phyloP scores from a whole-genome alignment of 2,329 filamentous ascomycete species.

The Geoglossum cookeanum region DNA sequence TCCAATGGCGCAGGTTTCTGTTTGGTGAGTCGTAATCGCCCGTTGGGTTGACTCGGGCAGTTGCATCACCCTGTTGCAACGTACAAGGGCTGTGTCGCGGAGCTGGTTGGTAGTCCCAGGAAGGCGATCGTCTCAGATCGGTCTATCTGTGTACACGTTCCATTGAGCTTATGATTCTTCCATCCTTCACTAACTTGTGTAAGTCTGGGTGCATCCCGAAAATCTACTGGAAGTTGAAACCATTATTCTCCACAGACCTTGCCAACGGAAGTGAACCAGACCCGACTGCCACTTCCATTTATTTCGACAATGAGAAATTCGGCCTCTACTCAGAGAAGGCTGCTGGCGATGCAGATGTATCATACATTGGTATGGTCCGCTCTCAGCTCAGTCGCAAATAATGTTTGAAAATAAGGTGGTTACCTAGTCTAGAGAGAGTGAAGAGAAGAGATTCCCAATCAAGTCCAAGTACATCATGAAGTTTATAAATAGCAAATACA shows the following conservation, averaged over 20 bases:
- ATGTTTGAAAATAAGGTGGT: slow-evolving; percentile 79
- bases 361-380: slow-evolving; percentile 80
- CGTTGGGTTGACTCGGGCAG: too few relatives aligned
- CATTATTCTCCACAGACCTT: slow-evolving; percentile 75
- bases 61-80: too few relatives aligned
- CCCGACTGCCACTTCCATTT: slow-evolving; percentile 87
- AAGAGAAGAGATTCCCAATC: slow-evolving; percentile 63
- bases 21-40: too few relatives aligned
- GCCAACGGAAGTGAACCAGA: slow-evolving; percentile 59
- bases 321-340: slow-evolving; percentile 75
- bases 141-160: too few relatives aligned
- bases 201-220: slow-evolving; percentile 87
- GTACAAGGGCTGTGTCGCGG: too few relatives aligned
- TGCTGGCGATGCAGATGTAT: slow-evolving; percentile 51
- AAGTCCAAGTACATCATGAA: slow-evolving; percentile 87
- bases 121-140: too few relatives aligned
- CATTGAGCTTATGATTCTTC: too few relatives aligned
- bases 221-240: slow-evolving; percentile 97
- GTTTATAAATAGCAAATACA: slow-evolving; percentile 73
- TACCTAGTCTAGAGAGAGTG: slow-evolving; percentile 53
- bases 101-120: too few relatives aligned
- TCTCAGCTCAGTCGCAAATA: slow-evolving; percentile 61
- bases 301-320: slow-evolving; percentile 82
- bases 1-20: too few relatives aligned
- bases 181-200: neutral